phyloP scores from a whole-genome alignment of 2,329 filamentous ascomycete species.

The Arthrobotrys conoides region DNA sequence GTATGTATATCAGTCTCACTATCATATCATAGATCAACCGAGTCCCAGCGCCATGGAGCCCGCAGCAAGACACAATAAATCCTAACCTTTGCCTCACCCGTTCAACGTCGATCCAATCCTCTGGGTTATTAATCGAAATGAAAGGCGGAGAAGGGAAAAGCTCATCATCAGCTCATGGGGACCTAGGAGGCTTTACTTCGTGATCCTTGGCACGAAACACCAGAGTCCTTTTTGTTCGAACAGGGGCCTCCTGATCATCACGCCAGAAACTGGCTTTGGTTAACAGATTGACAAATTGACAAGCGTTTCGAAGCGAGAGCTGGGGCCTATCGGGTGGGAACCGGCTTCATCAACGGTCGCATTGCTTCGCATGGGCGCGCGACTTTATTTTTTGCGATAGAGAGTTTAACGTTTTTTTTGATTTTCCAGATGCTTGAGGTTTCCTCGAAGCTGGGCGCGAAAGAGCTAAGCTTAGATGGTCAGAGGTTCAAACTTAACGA shows the following conservation, averaged over 20 bases:
- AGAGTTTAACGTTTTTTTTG: neutral
- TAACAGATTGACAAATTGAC: slow-evolving; percentile 23
- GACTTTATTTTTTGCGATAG: slow-evolving; percentile 16
- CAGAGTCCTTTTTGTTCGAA: slow-evolving; percentile 10
- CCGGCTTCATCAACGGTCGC: slow-evolving; percentile 20
- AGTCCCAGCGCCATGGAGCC: slow-evolving; percentile 47
- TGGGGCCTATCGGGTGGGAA: slow-evolving; percentile 22
- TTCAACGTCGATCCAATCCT: slow-evolving; percentile 52
- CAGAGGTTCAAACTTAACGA: neutral
- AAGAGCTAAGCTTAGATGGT: neutral
- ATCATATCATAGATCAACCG: slow-evolving; percentile 49
- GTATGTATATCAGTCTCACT: slow-evolving; percentile 16
- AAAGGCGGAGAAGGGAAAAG: slow-evolving; percentile 17
- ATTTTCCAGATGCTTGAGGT: neutral
- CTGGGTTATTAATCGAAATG: slow-evolving; percentile 34
- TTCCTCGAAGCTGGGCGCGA: neutral
- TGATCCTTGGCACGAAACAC: slow-evolving; percentile 39
- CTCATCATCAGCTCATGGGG: slow-evolving; percentile 24
- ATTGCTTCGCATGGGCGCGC: slow-evolving; percentile 9
- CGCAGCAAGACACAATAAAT: slow-evolving; percentile 19
- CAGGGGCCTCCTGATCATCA: slow-evolving; percentile 22
- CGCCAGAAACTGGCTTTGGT: slow-evolving; percentile 18
- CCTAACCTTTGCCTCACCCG: slow-evolving; percentile 11
- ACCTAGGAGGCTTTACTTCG: slow-evolving; percentile 9
- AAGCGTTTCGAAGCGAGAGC: slow-evolving; percentile 46